A percentile compares a stretch with the other conserved stretches of the same genome.
Evolutionary conservation across 202 grass and related monocot species (phyloP).

Genomic region (Schoenoplectus triqueter): DNA sequence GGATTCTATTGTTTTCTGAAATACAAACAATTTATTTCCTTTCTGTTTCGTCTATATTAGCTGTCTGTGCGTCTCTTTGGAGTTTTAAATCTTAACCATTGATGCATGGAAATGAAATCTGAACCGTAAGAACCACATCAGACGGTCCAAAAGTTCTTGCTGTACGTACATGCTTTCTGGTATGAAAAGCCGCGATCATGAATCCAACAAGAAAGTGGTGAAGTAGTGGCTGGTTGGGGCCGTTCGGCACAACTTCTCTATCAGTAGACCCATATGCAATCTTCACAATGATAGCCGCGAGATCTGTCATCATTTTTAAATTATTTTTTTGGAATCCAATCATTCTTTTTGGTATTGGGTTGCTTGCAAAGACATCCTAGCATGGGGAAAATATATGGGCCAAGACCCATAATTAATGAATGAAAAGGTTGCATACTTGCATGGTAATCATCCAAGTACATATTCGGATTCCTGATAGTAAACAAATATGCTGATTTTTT

Average conservation of each 20-base stretch:
- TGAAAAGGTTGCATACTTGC: neutral
- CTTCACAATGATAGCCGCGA: neutral
- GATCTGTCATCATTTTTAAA: neutral
- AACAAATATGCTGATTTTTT: neutral
- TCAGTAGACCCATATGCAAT: neutral
- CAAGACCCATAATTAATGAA: neutral
- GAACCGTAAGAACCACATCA: neutral
- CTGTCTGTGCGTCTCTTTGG: too few relatives aligned
- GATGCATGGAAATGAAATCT: too few relatives aligned
- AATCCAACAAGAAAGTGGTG: slow-evolving; percentile 15
- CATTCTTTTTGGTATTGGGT: neutral
- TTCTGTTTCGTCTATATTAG: neutral
- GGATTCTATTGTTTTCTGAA: neutral
- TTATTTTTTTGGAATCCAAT: neutral
- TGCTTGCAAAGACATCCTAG: neutral
- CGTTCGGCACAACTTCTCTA: neutral
- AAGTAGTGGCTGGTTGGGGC: neutral
- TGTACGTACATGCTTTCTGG: neutral
- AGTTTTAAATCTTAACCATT: too few relatives aligned
- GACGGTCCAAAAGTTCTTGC: neutral
- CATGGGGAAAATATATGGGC: neutral
- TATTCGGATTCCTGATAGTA: too few relatives aligned
- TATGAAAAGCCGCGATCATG: neutral
- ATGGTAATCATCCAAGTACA: too few relatives aligned
- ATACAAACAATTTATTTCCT: neutral